These are phyloP conservation scores for Mycena chlorophos DNA, from an alignment of 768 basidiomycete species.

Conservation along the genomic window DNA sequence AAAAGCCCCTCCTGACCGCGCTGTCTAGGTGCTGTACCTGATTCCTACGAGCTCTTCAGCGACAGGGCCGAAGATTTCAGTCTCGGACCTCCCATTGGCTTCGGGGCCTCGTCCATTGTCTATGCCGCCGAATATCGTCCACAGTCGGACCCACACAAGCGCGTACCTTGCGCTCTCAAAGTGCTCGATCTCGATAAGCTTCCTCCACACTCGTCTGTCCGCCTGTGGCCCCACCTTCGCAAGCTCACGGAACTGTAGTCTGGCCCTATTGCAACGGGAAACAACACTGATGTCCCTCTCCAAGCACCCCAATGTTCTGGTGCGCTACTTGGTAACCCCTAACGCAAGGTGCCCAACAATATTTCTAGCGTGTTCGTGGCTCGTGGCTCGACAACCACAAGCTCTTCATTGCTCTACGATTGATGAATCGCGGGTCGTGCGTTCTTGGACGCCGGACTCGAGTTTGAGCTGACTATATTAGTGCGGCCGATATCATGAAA, in stretches of 20 bases:
- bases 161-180: conserved; percentile 77
- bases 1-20: too few relatives aligned
- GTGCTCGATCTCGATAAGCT: conserved; percentile 85
- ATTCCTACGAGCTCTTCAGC: too few relatives aligned
- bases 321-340: too few relatives aligned
- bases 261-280: conserved; percentile 78
- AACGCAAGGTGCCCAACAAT: too few relatives aligned
- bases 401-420: conserved; percentile 80
- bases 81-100: conserved; percentile 78
- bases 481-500: conserved; percentile 80
- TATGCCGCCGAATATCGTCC: conserved; percentile 71
- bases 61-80: conserved; percentile 83
- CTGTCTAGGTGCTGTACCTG: too few relatives aligned
- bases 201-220: conserved; percentile 50
- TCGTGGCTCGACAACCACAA: conserved; percentile 86
- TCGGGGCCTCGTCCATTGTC: conserved; percentile 90
- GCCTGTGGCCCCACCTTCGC: too few relatives aligned
- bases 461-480: too few relatives aligned
- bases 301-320: conserved; percentile 90
- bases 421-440: conserved; percentile 90
- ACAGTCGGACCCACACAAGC: conserved; percentile 26
- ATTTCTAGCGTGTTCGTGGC: conserved; percentile 89
- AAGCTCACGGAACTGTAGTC: too few relatives aligned
- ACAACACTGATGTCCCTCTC: conserved; percentile 90
- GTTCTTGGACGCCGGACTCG: too few relatives aligned